Conservation (phyloP, 2,329 filamentous ascomycete genomes). For the Monilinia aucupariae region DNA sequence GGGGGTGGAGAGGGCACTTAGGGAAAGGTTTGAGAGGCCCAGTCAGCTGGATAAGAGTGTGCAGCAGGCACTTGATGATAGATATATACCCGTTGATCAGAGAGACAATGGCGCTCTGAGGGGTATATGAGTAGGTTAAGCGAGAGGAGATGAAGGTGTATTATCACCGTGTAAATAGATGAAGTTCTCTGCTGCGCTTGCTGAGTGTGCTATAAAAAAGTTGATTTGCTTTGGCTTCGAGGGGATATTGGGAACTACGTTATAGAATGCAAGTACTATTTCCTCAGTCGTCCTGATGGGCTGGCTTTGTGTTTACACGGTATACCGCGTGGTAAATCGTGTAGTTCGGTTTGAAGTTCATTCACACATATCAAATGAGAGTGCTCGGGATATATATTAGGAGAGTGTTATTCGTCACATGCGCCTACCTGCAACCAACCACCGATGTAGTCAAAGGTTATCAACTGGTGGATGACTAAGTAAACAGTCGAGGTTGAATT, state of each 20-base stretch:
- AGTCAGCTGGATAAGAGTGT: conserved; percentile 43
- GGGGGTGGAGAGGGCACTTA: conserved; percentile 44
- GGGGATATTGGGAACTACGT: not conserved
- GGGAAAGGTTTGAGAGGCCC: conserved; percentile 47
- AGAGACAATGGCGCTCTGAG: conserved; percentile 36
- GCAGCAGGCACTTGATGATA: conserved; percentile 49
- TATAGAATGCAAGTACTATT: conserved; percentile 8
- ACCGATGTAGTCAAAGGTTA: not conserved
- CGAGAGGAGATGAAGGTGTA: not conserved
- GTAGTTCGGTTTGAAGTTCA: not conserved
- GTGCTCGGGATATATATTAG: not conserved
- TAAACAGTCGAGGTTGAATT: not conserved
- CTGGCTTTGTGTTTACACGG: conserved; percentile 2
- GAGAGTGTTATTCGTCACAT: not conserved
- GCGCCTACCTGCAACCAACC: not conserved
- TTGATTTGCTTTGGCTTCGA: conserved; percentile 3
- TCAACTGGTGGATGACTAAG: not conserved
- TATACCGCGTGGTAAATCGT: not conserved
- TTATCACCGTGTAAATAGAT: conserved; percentile 17
- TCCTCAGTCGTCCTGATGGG: conserved; percentile 13
- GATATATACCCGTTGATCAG: conserved; percentile 46
- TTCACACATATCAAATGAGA: not conserved
- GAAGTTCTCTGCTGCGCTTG: conserved; percentile 15
- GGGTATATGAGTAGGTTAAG: conserved; percentile 31
- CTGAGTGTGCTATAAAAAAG: conserved; percentile 18